Percentiles rank a stretch among this genome's conserved stretches.
Evolutionary conservation across 139 green algal genomes (phyloP).

Genomic region (Raphidocelis subcapitata): DNA sequence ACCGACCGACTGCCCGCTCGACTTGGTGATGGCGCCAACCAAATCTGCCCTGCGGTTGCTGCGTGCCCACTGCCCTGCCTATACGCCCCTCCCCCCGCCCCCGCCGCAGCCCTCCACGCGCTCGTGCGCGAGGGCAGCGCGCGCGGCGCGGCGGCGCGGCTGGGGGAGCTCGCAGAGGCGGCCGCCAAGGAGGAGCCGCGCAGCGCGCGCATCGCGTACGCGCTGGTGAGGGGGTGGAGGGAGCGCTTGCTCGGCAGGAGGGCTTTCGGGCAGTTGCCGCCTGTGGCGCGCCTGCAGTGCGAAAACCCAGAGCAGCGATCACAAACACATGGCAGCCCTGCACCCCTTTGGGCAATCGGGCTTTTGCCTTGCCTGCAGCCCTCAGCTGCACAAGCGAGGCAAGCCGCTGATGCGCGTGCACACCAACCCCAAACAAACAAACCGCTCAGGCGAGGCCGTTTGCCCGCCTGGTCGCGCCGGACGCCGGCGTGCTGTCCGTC

Average conservation of each 20-base stretch:
- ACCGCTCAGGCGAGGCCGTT: slow-evolving; percentile 40
- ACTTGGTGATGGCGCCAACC: no score
- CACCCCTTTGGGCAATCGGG: neutral
- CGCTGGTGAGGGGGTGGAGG: slow-evolving; percentile 11
- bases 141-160: slow-evolving; percentile 36
- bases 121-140: slow-evolving; percentile 48
- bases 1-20: neutral
- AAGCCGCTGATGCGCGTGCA: no score
- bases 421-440: neutral
- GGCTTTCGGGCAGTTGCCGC: neutral
- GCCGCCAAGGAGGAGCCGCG: slow-evolving; percentile 51
- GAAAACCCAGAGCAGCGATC: neutral
- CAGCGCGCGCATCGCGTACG: slow-evolving; percentile 52
- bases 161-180: slow-evolving; percentile 44
- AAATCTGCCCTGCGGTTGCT: no score
- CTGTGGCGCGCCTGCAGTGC: neutral
- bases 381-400: neutral
- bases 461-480: slow-evolving; percentile 42
- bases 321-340: neutral
- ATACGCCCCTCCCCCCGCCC: no score
- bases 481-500: slow-evolving; percentile 32
- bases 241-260: no score
- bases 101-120: slow-evolving; percentile 34
- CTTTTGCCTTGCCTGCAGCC: neutral
- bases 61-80: no score